These are phyloP conservation scores for Camelina neglecta DNA, from an alignment of 345 rosid species.

Conservation along the genomic window DNA sequence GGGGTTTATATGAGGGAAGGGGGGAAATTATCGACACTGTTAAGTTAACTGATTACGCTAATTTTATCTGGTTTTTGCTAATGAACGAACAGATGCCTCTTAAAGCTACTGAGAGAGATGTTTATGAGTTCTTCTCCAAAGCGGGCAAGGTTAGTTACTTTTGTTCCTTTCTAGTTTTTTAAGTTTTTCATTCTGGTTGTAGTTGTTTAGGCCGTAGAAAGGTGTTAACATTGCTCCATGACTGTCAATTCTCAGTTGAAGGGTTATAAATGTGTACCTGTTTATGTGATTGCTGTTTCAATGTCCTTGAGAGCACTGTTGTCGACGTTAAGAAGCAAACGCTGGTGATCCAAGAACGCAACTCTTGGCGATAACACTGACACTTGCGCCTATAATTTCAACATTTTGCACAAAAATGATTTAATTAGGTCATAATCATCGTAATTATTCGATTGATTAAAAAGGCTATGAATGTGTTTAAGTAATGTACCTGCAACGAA, in stretches of 20 bases:
- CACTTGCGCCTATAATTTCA: slow-evolving; percentile 66
- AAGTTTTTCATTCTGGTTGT: not conserved
- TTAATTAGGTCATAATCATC: not conserved
- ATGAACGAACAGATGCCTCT: too few relatives aligned
- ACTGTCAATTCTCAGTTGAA: not conserved
- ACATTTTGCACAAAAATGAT: not conserved
- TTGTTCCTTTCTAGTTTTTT: slow-evolving; percentile 12
- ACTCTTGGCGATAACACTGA: slow-evolving; percentile 87
- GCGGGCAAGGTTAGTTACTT: slow-evolving; percentile 81
- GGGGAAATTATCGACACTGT: too few relatives aligned
- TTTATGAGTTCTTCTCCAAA: slow-evolving; percentile 90
- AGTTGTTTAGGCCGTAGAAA: not conserved
- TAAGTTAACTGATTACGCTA: too few relatives aligned
- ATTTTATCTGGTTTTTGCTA: too few relatives aligned
- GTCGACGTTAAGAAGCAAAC: slow-evolving; percentile 82
- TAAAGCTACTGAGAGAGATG: too few relatives aligned
- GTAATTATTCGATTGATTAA: not conserved
- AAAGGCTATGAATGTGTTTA: not conserved
- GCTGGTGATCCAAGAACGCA: slow-evolving; percentile 84
- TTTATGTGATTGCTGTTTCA: not conserved
- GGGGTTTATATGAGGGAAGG: too few relatives aligned
- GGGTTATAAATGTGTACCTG: not conserved
- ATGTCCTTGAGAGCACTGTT: too few relatives aligned
- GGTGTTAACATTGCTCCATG: not conserved
- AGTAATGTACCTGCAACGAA: slow-evolving; percentile 66